Percentiles rank a stretch among this genome's conserved stretches.
These are phyloP conservation scores for Wakefieldia striispora DNA, from an alignment of 768 basidiomycete genomes.

Conservation along the genomic window DNA sequence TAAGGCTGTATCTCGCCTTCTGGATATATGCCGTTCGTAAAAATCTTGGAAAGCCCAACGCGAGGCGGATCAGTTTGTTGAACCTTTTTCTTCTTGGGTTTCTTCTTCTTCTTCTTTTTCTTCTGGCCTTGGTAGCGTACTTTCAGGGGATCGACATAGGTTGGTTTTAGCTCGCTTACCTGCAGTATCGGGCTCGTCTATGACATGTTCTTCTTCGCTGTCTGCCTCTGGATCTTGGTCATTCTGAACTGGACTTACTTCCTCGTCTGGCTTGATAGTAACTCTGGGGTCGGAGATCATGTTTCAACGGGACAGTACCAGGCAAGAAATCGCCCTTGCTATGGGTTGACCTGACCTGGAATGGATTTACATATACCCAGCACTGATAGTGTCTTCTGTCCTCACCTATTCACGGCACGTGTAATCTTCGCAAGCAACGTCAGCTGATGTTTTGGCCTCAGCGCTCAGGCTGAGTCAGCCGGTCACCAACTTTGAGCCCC, in stretches of 20 bases:
- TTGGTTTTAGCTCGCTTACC: constrained; percentile 24
- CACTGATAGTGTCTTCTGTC: too few relatives aligned
- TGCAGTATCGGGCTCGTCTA: constrained; percentile 20
- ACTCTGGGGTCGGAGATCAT: constrained; percentile 22
- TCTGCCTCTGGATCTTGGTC: constrained; percentile 28
- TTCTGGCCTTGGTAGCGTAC: constrained; percentile 55
- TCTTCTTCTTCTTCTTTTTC: constrained; percentile 95
- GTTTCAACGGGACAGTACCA: neutral
- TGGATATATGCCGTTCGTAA: constrained; percentile 81
- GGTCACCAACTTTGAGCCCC: too few relatives aligned
- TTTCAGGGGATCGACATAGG: neutral
- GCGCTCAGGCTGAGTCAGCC: too few relatives aligned
- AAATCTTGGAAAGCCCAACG: constrained; percentile 85
- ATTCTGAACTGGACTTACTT: constrained; percentile 9
- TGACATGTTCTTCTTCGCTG: constrained; percentile 33
- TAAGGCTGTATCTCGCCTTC: constrained; percentile 92
- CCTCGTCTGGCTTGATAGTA: constrained; percentile 13
- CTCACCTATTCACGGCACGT: neutral
- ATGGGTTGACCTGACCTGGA: neutral
- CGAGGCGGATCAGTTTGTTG: constrained; percentile 92
- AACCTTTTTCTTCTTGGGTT: constrained; percentile 78
- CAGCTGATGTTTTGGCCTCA: too few relatives aligned
- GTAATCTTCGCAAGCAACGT: too few relatives aligned
- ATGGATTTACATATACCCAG: too few relatives aligned
- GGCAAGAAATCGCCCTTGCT: neutral